Evolutionary conservation across 192 early-diverging fungal species (phyloP).

Genomic region (Diversispora eburnea): DNA sequence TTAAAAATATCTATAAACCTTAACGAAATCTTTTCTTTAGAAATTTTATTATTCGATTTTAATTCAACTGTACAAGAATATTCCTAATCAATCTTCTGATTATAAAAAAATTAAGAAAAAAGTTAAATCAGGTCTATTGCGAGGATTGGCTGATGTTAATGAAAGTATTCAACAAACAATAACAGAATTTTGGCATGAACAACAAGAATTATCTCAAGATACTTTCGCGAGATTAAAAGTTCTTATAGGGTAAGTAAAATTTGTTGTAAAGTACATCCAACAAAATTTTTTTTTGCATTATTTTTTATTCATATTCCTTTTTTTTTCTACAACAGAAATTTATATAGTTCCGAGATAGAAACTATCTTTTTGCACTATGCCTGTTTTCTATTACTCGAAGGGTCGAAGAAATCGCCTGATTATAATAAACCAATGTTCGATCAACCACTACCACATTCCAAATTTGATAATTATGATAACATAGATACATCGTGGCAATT

Average conservation of each 20-base stretch:
- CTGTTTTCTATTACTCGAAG: slow-evolving; percentile 56
- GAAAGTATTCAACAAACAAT: slow-evolving; percentile 39
- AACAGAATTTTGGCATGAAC: slow-evolving; percentile 41
- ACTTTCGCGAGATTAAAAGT: slow-evolving; percentile 37
- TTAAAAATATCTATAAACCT: not conserved
- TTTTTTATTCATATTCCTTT: not conserved
- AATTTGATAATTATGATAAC: slow-evolving; percentile 52
- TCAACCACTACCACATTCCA: slow-evolving; percentile 61
- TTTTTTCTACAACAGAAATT: slow-evolving; percentile 34
- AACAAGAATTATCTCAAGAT: slow-evolving; percentile 34
- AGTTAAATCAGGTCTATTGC: slow-evolving; percentile 38
- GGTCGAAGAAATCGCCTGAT: slow-evolving; percentile 54
- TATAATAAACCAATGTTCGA: slow-evolving; percentile 62
- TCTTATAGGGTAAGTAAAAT: slow-evolving; percentile 38
- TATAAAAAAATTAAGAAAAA: slow-evolving; percentile 19
- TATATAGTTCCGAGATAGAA: slow-evolving; percentile 64
- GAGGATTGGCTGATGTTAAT: slow-evolving; percentile 44
- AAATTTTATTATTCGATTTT: slow-evolving; percentile 48
- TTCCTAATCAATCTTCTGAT: not conserved
- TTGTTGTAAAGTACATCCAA: not conserved
- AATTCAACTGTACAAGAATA: slow-evolving; percentile 34
- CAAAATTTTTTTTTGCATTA: not conserved
- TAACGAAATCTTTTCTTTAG: slow-evolving; percentile 27
- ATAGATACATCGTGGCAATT: slow-evolving; percentile 59
- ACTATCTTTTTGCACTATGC: slow-evolving; percentile 58